A percentile compares a stretch with the other conserved stretches of the same genome.
Evolutionary conservation across 1,139 yeast species (phyloP).

Genomic region (Saccharomyces hybrid): DNA sequence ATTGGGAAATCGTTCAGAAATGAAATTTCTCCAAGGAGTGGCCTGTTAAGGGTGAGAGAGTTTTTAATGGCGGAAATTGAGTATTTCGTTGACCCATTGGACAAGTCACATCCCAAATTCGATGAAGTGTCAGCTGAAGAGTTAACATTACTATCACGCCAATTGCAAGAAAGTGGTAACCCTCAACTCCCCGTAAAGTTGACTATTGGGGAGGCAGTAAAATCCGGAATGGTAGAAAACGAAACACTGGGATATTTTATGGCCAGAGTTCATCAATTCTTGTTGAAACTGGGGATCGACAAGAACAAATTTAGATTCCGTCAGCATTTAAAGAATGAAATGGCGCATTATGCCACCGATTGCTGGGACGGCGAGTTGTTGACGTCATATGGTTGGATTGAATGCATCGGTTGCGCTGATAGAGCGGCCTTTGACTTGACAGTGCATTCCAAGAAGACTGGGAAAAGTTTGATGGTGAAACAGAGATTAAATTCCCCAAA

Average conservation of each 20-base stretch:
- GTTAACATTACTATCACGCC: constrained; percentile 76
- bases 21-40: constrained; percentile 98
- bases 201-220: constrained; percentile 86
- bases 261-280: constrained; percentile 83
- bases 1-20: constrained; percentile 98
- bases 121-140: constrained; percentile 63
- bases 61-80: constrained; percentile 99
- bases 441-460: constrained; percentile 91
- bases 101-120: constrained; percentile 79
- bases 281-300: constrained; percentile 86
- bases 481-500: constrained; percentile 80
- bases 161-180: constrained; percentile 77
- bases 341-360: constrained; percentile 99
- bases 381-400: constrained; percentile 97
- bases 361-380: constrained; percentile 99
- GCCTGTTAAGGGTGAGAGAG: constrained; percentile 95
- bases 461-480: constrained; percentile 91
- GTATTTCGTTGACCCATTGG: constrained; percentile 90
- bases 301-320: constrained; percentile 81
- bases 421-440: constrained; percentile 96
- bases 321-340: constrained; percentile 97
- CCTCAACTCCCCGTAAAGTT: constrained; percentile 51
- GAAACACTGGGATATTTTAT: constrained; percentile 95
- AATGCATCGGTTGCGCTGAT: constrained; percentile 99
- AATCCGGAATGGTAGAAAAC: constrained; percentile 83